These are phyloP conservation scores for Boechera divaricarpa DNA, from an alignment of 345 rosid species.

Conservation along the genomic window DNA sequence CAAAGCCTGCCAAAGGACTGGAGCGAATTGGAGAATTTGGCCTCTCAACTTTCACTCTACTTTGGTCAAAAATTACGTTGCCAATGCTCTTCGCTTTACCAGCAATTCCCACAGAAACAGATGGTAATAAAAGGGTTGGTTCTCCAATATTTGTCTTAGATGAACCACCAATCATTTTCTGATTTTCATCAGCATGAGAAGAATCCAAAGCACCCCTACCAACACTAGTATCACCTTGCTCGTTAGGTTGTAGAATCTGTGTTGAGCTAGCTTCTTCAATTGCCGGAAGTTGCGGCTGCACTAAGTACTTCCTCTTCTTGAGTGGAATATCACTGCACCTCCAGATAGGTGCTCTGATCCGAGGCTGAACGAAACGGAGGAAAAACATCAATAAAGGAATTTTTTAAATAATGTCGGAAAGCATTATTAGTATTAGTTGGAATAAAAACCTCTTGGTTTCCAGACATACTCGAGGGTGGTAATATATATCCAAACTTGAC, in stretches of 20 bases:
- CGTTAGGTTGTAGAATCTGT: no score
- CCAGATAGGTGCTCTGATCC: slow-evolving; percentile 51
- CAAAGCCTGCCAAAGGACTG: slow-evolving; percentile 42
- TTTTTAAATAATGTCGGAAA: slow-evolving; percentile 2
- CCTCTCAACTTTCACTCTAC: slow-evolving; percentile 50
- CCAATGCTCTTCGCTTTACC: slow-evolving; percentile 3
- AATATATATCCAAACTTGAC: slow-evolving; percentile 30
- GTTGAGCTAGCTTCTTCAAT: slow-evolving; percentile 37
- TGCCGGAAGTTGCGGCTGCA: slow-evolving; percentile 53
- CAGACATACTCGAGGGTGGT: slow-evolving; percentile 46
- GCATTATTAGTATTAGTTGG: slow-evolving; percentile 13
- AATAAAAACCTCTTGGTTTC: slow-evolving; percentile 64
- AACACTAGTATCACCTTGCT: no score
- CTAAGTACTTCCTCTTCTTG: slow-evolving; percentile 77
- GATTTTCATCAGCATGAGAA: slow-evolving; percentile 12
- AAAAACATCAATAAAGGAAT: slow-evolving; percentile 19
- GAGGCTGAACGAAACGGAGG: slow-evolving; percentile 53
- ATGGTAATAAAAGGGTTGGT: slow-evolving; percentile 9
- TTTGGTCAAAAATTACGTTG: neutral
- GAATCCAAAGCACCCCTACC: no score
- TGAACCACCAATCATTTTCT: neutral
- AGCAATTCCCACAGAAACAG: slow-evolving; percentile 22
- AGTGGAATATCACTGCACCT: slow-evolving; percentile 71
- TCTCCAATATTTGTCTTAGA: neutral
- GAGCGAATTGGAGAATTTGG: slow-evolving; percentile 31